phyloP scores from a whole-genome alignment of 2,329 filamentous ascomycete species.

The Verticillium alfalfae region DNA sequence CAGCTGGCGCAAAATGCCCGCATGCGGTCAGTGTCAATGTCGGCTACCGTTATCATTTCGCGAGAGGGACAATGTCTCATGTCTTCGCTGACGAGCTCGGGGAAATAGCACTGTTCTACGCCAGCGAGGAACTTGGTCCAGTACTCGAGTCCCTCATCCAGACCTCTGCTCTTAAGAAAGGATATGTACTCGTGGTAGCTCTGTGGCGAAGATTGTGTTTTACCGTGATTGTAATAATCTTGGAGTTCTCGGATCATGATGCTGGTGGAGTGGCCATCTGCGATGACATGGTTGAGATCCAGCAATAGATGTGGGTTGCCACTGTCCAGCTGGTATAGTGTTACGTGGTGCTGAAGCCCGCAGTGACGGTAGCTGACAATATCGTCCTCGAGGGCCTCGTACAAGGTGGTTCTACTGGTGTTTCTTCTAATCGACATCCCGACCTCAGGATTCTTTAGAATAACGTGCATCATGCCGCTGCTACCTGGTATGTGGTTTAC shows the following conservation, averaged over 20 bases:
- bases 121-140: conserved; percentile 14
- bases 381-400: not conserved
- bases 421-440: no score
- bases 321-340: not conserved
- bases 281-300: conserved; percentile 6
- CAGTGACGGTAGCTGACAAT: not conserved
- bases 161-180: conserved; percentile 7
- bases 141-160: conserved; percentile 11
- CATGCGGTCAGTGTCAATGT: not conserved
- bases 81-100: not conserved
- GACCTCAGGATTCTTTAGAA: no score
- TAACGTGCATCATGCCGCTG: no score
- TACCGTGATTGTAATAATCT: not conserved
- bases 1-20: not conserved
- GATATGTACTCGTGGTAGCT: conserved; percentile 13
- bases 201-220: not conserved
- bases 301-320: not conserved
- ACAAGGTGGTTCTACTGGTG: no score
- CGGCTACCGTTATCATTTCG: conserved; percentile 1
- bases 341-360: conserved; percentile 1
- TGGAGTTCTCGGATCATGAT: conserved; percentile 1
- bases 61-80: not conserved
- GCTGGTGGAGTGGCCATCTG: conserved; percentile 5
- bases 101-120: conserved; percentile 14
- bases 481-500: no score